These are phyloP conservation scores for Endogone sp. DNA, from an alignment of 192 early-diverging fungal species.

Conservation along the genomic window DNA sequence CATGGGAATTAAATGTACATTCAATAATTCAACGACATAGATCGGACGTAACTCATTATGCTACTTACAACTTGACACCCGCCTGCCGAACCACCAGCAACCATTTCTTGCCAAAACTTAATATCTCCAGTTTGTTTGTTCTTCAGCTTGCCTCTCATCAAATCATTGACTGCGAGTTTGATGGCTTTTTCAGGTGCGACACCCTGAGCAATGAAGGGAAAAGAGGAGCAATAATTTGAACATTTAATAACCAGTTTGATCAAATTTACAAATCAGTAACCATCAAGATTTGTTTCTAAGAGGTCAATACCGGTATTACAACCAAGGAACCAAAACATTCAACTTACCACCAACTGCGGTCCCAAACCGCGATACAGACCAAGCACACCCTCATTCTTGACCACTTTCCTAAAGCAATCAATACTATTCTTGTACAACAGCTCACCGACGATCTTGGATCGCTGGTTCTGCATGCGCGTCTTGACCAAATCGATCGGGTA, in stretches of 20 bases:
- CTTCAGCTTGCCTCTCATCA: conserved; percentile 68
- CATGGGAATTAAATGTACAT: not conserved
- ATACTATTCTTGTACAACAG: conserved; percentile 91
- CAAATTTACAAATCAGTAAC: too few relatives aligned
- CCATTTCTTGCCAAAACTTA: conserved; percentile 70
- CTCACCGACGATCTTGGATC: conserved; percentile 85
- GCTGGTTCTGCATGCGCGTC: conserved; percentile 98
- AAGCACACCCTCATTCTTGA: conserved; percentile 84
- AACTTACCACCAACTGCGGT: conserved; percentile 81
- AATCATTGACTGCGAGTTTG: conserved; percentile 96
- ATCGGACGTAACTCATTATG: not conserved
- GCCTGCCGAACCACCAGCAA: conserved; percentile 86
- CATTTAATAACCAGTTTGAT: too few relatives aligned
- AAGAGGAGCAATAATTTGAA: too few relatives aligned
- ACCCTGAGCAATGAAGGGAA: conserved; percentile 41
- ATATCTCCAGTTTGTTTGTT: conserved; percentile 73
- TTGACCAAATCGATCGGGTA: conserved; percentile 99
- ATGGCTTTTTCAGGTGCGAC: conserved; percentile 99
- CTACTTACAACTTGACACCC: conserved; percentile 65
- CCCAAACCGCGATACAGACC: conserved; percentile 92
- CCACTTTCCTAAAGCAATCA: conserved; percentile 95
- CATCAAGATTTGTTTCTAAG: not conserved
- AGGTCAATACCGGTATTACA: not conserved
- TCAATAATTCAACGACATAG: not conserved
- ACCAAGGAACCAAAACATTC: not conserved